Evolutionary conservation across 225 moss, liverwort and hornwort species (phyloP).

Genomic region (Polytrichum formosum): DNA sequence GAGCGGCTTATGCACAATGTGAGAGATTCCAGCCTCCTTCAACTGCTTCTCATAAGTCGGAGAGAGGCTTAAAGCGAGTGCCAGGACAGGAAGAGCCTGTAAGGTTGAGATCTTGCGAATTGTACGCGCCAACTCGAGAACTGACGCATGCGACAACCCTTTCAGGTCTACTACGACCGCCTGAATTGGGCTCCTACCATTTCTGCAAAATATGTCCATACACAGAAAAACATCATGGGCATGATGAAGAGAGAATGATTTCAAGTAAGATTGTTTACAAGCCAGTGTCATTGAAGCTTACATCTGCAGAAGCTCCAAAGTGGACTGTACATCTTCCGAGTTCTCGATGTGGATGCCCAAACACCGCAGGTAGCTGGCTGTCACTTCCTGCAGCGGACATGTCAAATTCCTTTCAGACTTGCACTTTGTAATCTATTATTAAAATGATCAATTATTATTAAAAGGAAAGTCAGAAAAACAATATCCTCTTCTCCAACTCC

Average conservation of each 20-base stretch:
- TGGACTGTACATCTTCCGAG: constrained; percentile 42
- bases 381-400: constrained; percentile 60
- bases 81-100: constrained; percentile 32
- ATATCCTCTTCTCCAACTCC: too few relatives aligned
- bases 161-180: constrained; percentile 45
- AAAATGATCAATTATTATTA: too few relatives aligned
- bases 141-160: constrained; percentile 31
- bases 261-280: not conserved
- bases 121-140: constrained; percentile 23
- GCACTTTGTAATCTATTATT: not conserved
- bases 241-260: not conserved
- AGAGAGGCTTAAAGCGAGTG: constrained; percentile 41
- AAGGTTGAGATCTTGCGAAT: constrained; percentile 31
- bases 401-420: too few relatives aligned
- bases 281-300: not conserved
- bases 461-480: not conserved
- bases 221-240: not conserved
- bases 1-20: constrained; percentile 41
- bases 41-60: constrained; percentile 30
- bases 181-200: constrained; percentile 22
- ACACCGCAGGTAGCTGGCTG: constrained; percentile 74
- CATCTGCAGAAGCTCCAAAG: constrained; percentile 43
- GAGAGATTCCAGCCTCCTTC: constrained; percentile 37
- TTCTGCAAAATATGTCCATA: constrained; percentile 18
- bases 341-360: constrained; percentile 61